Conservation (phyloP, 805 yeast species). For the Metschnikowia santaceciliae region DNA sequence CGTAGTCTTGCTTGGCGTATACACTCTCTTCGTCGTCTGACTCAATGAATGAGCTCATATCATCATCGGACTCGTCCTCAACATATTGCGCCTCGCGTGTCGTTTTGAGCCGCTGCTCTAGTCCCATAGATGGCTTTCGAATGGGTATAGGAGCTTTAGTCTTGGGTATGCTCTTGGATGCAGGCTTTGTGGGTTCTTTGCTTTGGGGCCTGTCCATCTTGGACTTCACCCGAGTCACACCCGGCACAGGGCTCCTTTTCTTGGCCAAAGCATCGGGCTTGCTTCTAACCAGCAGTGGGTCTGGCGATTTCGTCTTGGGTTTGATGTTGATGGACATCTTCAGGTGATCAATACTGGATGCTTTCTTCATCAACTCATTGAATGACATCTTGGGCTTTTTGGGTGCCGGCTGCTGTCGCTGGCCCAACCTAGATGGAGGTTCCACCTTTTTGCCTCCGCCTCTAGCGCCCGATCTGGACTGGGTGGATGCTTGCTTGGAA, state of each 20-base stretch:
- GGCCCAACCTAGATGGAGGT: neutral
- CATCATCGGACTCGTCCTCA: conserved; percentile 45
- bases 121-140: conserved; percentile 55
- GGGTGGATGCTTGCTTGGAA: neutral
- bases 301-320: conserved; percentile 34
- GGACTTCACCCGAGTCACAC: neutral
- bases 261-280: neutral
- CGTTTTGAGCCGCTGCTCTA: conserved; percentile 41
- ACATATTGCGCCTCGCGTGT: conserved; percentile 18
- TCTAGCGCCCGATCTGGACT: neutral
- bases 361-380: conserved; percentile 66
- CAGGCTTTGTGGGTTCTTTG: neutral
- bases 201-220: neutral
- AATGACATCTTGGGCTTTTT: conserved; percentile 47
- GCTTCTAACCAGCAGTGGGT: neutral
- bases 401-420: neutral
- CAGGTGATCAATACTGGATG: conserved; percentile 51
- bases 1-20: conserved; percentile 48
- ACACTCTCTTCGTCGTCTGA: conserved; percentile 27
- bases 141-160: conserved; percentile 34
- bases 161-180: neutral
- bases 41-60: conserved; percentile 55
- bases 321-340: conserved; percentile 36
- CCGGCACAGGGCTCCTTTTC: neutral
- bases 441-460: conserved; percentile 3